These are phyloP conservation scores for Amylostereum areolatum DNA, from an alignment of 1,284 basidiomycete species.

Conservation along the genomic window DNA sequence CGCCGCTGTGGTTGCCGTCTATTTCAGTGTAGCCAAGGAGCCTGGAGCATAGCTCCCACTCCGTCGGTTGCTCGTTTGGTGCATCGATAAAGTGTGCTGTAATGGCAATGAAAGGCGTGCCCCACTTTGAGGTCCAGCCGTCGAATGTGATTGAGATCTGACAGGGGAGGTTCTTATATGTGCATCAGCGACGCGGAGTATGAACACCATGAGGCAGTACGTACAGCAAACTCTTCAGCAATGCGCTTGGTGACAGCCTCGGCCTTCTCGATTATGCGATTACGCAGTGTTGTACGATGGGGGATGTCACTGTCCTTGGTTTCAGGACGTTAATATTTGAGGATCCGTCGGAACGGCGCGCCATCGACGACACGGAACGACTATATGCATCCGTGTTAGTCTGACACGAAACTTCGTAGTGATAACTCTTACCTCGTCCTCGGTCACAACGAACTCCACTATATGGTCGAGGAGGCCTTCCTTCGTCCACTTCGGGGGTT, in stretches of 20 bases:
- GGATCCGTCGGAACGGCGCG: not conserved
- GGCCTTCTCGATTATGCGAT: conserved; percentile 4
- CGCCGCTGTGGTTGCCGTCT: conserved; percentile 12
- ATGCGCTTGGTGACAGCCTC: not conserved
- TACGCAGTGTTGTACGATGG: conserved; percentile 7
- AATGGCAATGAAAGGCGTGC: conserved; percentile 11
- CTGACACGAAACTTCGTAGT: not conserved
- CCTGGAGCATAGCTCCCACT: conserved; percentile 10
- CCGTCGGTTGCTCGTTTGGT: conserved; percentile 5
- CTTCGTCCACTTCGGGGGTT: not conserved
- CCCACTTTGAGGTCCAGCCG: conserved; percentile 11
- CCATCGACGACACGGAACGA: not conserved
- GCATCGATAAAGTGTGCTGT: conserved; percentile 12
- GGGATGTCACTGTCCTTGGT: conserved; percentile 8
- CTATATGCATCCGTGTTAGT: not conserved
- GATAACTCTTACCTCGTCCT: too few relatives aligned
- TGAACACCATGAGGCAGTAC: not conserved
- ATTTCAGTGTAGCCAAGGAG: conserved; percentile 10
- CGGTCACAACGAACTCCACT: conserved; percentile 2
- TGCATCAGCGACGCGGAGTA: too few relatives aligned
- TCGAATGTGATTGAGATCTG: conserved; percentile 13
- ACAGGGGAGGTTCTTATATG: conserved; percentile 8
- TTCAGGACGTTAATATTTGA: conserved; percentile 3
- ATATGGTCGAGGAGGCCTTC: conserved; percentile 5
- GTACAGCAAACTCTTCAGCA: not conserved